A percentile compares a stretch with the other conserved stretches of the same genome.
Evolutionary conservation across 352 stramenopile species (phyloP).

Genomic region (Blastocystis sp.): DNA sequence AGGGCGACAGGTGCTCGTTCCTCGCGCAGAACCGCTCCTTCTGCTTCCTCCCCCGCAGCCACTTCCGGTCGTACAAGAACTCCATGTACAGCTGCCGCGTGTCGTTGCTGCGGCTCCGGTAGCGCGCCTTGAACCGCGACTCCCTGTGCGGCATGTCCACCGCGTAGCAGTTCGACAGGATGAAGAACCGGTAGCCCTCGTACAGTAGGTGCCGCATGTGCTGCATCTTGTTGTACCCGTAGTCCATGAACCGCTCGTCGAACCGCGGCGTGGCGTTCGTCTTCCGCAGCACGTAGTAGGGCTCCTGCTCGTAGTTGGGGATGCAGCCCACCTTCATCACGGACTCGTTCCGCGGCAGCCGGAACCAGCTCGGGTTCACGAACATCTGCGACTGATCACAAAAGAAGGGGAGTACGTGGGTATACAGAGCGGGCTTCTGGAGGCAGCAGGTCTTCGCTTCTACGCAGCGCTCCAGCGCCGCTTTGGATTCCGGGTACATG

Average conservation of each 20-base stretch:
- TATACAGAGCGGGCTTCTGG: not conserved
- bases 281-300: slow-evolving; percentile 31
- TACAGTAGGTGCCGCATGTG: slow-evolving; percentile 33
- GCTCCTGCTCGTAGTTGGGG: slow-evolving; percentile 48
- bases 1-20: not conserved
- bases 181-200: slow-evolving; percentile 36
- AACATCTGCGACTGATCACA: no score
- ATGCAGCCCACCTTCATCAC: slow-evolving; percentile 1
- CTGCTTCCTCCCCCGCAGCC: not conserved
- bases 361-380: slow-evolving; percentile 26
- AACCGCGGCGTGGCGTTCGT: not conserved
- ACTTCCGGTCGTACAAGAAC: not conserved
- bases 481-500: not conserved
- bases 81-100: not conserved
- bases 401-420: not conserved
- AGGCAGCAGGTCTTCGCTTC: not conserved
- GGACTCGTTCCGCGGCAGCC: not conserved
- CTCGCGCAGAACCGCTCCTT: not conserved
- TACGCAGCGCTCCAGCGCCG: not conserved
- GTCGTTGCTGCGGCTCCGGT: not conserved
- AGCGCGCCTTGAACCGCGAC: not conserved
- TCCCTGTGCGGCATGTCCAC: slow-evolving; percentile 44
- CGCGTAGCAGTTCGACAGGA: slow-evolving; percentile 26
- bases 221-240: slow-evolving; percentile 67
- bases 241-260: slow-evolving; percentile 44